Base-by-base conservation (phyloP, 2,329 filamentous ascomycete species). In the Juglanconis sp. region DNA sequence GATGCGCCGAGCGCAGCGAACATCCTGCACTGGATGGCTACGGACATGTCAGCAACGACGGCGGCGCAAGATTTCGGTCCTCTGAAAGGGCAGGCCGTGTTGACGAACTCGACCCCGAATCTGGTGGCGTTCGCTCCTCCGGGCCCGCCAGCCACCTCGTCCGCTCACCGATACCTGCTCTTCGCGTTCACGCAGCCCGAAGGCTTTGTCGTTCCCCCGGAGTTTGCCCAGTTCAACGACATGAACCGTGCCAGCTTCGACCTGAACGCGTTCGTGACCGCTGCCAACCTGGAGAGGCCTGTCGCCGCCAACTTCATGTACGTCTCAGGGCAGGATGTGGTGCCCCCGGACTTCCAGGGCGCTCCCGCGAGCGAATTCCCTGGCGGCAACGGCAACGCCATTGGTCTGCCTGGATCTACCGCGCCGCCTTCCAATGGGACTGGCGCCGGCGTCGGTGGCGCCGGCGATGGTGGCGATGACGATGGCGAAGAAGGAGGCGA, bases 1-100 rank as follows among this genome's bases (percentile, higher is more conserved):
- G 57, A 60, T 15, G 36, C 42, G 32, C 50, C 54, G 1, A 50
- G 10, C 48, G 31, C 40, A 49, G 42, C 47, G 15, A 53, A 46
- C 46, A 61, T 63, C 55, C 61, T 63, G 15, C 61, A 63, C 58
- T 61, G 58, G 57, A 35, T 63, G 32, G 50, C 54, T 24, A 48
- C 61, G 32, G 52, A 56, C 32, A 52, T 53, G 40, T 32, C 17
- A n/a, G 46, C 46, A 10, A 32, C 32, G 6, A 49, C 46, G 1
- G 47, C 56, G 48, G 35, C 56, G 35, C 46, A 48, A 15, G 46
- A 48, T 15, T 48, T 48, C 13, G 46, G 46, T 32, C 17, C 46
- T 11, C 46, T 48, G 46, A 13, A 48, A 32, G 46, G 46, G 17
- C 24, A 30, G 24, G 30, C 17, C 17, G 46, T 48, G 6, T 35